Evolutionary conservation across 2,329 filamentous ascomycete genomes (phyloP).

Genomic region (Leptographium galeiforme): DNA sequence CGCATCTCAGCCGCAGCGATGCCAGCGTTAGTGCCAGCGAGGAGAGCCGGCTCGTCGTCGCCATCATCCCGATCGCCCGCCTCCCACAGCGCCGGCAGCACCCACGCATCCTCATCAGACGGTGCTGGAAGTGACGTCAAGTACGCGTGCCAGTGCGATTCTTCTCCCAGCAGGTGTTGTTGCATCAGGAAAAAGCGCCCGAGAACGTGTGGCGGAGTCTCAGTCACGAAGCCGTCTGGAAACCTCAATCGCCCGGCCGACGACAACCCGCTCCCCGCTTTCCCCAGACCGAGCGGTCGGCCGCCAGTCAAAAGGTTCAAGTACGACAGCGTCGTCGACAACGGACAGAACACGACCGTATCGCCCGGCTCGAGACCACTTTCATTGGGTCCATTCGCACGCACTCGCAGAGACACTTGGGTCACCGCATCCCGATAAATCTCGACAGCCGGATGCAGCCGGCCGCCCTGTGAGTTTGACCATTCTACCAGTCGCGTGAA

Average conservation of each 20-base stretch:
- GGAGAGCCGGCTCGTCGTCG: conserved; percentile 17
- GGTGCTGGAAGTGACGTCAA: conserved; percentile 52
- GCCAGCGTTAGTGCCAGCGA: conserved; percentile 40
- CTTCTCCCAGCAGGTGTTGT: conserved; percentile 43
- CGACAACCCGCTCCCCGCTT: conserved; percentile 4
- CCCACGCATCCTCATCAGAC: conserved; percentile 33
- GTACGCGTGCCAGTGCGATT: conserved; percentile 58
- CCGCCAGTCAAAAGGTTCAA: conserved; percentile 35
- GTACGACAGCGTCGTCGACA: conserved; percentile 43
- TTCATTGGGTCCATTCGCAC: conserved; percentile 8
- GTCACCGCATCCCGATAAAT: conserved; percentile 36
- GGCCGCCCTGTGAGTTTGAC: conserved; percentile 31
- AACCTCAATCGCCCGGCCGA: conserved; percentile 20
- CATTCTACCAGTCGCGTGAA: conserved; percentile 31
- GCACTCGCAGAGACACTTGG: conserved; percentile 41
- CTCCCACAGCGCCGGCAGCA: conserved; percentile 49
- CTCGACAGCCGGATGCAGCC: conserved; percentile 36
- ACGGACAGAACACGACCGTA: conserved; percentile 36
- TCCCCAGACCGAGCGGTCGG: conserved; percentile 12
- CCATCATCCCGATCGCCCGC: conserved; percentile 35
- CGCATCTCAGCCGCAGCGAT: conserved; percentile 36
- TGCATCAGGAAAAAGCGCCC: conserved; percentile 57
- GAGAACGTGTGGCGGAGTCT: conserved; percentile 42
- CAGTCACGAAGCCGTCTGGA: conserved; percentile 33
- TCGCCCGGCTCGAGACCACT: conserved; percentile 21